Evolutionary conservation across 768 basidiomycete species (phyloP), one percentile per base, ranked within the genome.

Genomic region (Ramaria rubella): DNA sequence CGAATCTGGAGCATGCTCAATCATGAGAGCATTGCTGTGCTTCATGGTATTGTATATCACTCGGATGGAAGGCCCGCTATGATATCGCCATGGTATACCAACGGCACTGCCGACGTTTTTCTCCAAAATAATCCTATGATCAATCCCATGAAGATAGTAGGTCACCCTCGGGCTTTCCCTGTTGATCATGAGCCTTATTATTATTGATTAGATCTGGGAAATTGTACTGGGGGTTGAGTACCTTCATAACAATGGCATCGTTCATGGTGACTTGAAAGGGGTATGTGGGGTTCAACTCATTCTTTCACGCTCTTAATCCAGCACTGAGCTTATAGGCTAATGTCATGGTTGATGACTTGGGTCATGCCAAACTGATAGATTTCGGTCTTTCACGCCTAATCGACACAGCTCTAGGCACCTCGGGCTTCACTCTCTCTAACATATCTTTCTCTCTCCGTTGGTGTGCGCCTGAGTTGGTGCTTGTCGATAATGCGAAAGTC

Each of bases 231-330:
- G 64, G 1, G 46, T 66, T 11, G 21, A 59, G 27, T 66, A 65
- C 31, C 43, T 66, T 5, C 65, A 66, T 49, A 21, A 33, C 5
- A 11, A 58, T 17, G 38, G 57, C 8, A 50, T 65, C 3, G 53
- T 66, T 17, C 65, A 66, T 23, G 65, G 64, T 17, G 65, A 65
- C 53, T 38, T 66, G 6, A 62, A 65, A 43, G 64, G 51, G 30
- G 65, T 65, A 45, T 17, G 38, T 29, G 4, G 21, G 33, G 2
- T 17, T 27, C 21, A 17, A 38, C 9, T 19, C 31, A 44, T 31
- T 14, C 33, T n/a, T 36, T 34, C 3, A 38, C 40, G 40, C 17
- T n/a, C 7, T 24, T 34, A 36, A 17, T n/a, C 21, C 21, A 52
- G 7, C 8, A 31, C 7, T 34, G 9, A n/a, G 38, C 52, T n/a